These are phyloP conservation scores for Volvariella volvacea DNA, from an alignment of 1,284 basidiomycete genomes.

Conservation along the genomic window DNA sequence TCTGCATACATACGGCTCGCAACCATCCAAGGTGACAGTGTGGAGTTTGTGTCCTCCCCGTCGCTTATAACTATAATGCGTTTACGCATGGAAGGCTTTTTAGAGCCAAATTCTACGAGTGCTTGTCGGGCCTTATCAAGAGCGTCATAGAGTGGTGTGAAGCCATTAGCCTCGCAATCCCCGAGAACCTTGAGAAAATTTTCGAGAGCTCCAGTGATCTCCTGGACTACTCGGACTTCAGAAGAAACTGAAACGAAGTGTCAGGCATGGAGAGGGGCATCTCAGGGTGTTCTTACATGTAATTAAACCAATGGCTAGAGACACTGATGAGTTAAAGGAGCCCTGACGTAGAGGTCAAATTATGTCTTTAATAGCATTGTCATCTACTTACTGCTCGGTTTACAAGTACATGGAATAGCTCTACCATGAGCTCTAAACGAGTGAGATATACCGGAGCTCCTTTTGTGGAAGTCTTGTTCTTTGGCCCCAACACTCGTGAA, in stretches of 20 bases:
- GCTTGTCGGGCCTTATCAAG: constrained; percentile 10
- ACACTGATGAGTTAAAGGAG: not conserved
- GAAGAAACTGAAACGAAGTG: not conserved
- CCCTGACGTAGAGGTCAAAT: not conserved
- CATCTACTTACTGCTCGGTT: not conserved
- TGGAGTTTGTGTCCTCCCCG: constrained; percentile 20
- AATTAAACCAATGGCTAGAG: not conserved
- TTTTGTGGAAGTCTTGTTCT: too few relatives aligned
- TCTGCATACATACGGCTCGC: not conserved
- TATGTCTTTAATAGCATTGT: not conserved
- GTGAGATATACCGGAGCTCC: not conserved
- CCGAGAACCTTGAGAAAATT: not conserved
- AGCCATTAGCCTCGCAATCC: not conserved
- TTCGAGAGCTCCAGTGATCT: not conserved
- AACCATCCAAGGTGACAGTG: constrained; percentile 5
- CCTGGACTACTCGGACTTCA: not conserved
- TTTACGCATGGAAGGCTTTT: constrained; percentile 15
- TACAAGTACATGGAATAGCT: not conserved
- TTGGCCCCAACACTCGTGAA: too few relatives aligned
- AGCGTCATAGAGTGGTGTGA: not conserved
- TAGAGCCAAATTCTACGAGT: constrained; percentile 14
- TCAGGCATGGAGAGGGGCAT: too few relatives aligned
- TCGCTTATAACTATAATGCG: constrained; percentile 21
- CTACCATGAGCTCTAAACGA: not conserved
- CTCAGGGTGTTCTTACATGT: constrained; percentile 9